These are phyloP conservation scores for Colletotrichum sp. DNA, from an alignment of 2,329 filamentous ascomycete genomes.

Conservation along the genomic window DNA sequence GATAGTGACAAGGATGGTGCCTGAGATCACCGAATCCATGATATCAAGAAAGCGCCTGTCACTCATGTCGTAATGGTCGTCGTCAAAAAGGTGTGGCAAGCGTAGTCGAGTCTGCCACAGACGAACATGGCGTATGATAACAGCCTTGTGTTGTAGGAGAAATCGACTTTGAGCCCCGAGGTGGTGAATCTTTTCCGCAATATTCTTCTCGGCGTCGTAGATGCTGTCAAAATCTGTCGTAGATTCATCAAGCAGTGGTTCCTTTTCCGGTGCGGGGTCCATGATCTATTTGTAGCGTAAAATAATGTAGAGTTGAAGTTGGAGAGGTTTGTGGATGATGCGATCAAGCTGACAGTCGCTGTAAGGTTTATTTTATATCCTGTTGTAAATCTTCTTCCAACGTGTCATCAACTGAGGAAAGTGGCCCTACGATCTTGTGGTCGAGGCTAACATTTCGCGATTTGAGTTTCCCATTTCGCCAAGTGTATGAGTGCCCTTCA, in stretches of 20 bases:
- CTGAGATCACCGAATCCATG: too few relatives aligned
- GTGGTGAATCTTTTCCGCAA: too few relatives aligned
- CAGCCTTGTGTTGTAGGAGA: accelerated
- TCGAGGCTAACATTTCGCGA: neutral
- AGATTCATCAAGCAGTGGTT: neutral
- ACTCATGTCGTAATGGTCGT: too few relatives aligned
- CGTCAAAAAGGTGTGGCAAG: neutral
- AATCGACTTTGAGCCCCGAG: neutral
- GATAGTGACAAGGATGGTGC: neutral
- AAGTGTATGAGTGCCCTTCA: neutral
- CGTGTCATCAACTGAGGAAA: neutral
- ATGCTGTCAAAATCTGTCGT: neutral
- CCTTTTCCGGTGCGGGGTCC: neutral
- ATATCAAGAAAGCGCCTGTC: too few relatives aligned
- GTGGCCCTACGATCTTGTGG: neutral
- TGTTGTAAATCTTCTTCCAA: too few relatives aligned
- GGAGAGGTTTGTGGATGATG: neutral
- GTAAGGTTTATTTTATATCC: neutral
- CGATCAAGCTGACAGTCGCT: accelerated
- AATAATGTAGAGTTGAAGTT: neutral
- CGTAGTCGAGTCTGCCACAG: neutral
- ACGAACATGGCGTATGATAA: neutral
- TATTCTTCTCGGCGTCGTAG: neutral
- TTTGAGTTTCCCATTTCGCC: neutral
- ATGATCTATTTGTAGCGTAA: neutral